These are phyloP conservation scores for Ambrosia artemisiifolia DNA, from an alignment of 129 eudicot species.

Conservation along the genomic window DNA sequence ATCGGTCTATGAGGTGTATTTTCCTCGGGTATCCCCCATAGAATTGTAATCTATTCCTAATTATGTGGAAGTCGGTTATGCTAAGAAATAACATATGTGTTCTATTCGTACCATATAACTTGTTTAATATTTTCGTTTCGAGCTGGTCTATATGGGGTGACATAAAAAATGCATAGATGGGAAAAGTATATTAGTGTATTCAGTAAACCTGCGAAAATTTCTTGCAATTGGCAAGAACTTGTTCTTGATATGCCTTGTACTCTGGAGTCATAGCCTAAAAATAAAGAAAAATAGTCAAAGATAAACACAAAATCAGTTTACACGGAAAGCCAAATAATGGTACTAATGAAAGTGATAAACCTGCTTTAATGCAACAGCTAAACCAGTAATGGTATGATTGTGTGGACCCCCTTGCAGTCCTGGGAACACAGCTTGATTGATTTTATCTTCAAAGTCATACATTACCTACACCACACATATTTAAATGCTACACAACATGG, in stretches of 20 bases:
- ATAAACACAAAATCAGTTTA: constrained; percentile 8
- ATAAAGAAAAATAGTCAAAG: constrained; percentile 17
- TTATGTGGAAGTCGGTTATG: no score
- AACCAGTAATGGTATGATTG: constrained; percentile 83
- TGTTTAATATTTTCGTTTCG: neutral
- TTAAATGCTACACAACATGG: neutral
- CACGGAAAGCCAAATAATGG: neutral
- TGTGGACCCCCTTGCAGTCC: constrained; percentile 99
- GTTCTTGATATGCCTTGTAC: constrained; percentile 81
- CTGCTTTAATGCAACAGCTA: constrained; percentile 94
- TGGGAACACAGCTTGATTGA: constrained; percentile 91
- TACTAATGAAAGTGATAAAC: constrained; percentile 23
- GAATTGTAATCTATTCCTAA: no score
- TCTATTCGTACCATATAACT: neutral
- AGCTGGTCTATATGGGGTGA: neutral
- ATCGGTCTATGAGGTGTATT: no score
- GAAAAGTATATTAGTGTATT: neutral
- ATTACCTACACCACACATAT: constrained; percentile 47
- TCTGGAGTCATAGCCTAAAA: constrained; percentile 77
- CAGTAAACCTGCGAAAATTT: constrained; percentile 61
- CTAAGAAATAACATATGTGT: neutral
- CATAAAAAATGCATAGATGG: neutral
- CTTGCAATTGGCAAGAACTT: constrained; percentile 76
- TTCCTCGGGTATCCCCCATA: no score
- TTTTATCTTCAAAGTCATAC: constrained; percentile 93